phyloP scores from a whole-genome alignment of 306 rosid genomes.

The Vigna trinervia region DNA sequence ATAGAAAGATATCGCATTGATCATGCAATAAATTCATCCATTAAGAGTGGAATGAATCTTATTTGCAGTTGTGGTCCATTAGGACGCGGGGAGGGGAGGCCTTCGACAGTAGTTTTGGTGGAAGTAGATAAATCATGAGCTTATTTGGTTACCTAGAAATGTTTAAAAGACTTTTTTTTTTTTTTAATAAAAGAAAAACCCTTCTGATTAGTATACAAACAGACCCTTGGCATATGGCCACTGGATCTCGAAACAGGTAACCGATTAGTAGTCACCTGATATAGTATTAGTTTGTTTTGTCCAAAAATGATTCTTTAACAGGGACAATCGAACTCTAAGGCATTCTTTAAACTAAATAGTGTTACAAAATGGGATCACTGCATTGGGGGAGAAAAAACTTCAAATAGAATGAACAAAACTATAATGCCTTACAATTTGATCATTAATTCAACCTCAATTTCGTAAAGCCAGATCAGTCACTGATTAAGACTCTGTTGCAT shows the following conservation, averaged over 20 bases:
- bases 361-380: constrained; percentile 10
- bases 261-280: constrained; percentile 19
- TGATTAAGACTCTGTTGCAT: constrained; percentile 48
- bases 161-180: too few relatives aligned
- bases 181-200: too few relatives aligned
- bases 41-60: not conserved
- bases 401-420: constrained; percentile 26
- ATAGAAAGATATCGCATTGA: not conserved
- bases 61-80: not conserved
- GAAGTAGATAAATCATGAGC: too few relatives aligned
- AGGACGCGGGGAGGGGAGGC: too few relatives aligned
- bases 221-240: not conserved
- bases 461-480: constrained; percentile 33
- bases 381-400: constrained; percentile 30
- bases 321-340: not conserved
- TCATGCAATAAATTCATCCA: constrained; percentile 4
- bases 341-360: constrained; percentile 31
- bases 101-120: not conserved
- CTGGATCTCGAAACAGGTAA: too few relatives aligned
- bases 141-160: too few relatives aligned
- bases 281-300: not conserved
- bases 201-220: too few relatives aligned
- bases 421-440: constrained; percentile 30
- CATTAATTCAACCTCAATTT: constrained; percentile 38
- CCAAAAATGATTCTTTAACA: not conserved